Evolutionary conservation across 108 stramenopile species (phyloP), one percentile per base, ranked within the genome.

Genomic region (Ochromonas danica): DNA sequence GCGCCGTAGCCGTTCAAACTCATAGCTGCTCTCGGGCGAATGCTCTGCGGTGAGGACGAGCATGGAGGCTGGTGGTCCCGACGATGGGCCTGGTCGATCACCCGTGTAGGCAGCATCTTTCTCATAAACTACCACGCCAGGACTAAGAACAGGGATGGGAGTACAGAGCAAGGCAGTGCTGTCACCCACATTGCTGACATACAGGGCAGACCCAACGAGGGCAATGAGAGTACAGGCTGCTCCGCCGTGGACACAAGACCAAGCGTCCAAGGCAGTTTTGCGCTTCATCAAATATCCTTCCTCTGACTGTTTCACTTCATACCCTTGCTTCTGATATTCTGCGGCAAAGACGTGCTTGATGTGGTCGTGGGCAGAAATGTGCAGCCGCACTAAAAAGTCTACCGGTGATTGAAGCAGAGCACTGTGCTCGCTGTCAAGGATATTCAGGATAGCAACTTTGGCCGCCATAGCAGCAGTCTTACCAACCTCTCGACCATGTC

Each of bases 31-130:
- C 78, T 89, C 88, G 30, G 88, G 88, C 30, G 84, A 80, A 82
- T 89, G 88, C 39, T 89, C 88, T 0, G 87, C 85, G 3, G 87
- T 85, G 0, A 89, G 41, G 35, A 75, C 36, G 51, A 75, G 72
- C n/a, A 42, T 36, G 10, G 6, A 14, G 72, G 40, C 38, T 39
- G 36, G 22, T 51, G 45, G 22, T 22, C 22, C 51, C 63, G 31
- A 22, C 72, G 6, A 27, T 75, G 51, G 45, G 36, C 72, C 6
- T 45, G 10, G 51, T 75, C 72, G 6, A 6, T 67, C n/a, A n/a
- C n/a, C n/a, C n/a, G n/a, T n/a, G n/a, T n/a, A n/a, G n/a, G 40
- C 3, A 25, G 51, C 40, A 75, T 75, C 22, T 42, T 75, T 75
- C 36, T 51, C 45, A 51, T 14, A 6, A 51, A 51, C 22, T 51